A percentile compares a stretch with the other conserved stretches of the same genome.
phyloP scores from a whole-genome alignment of 2,329 filamentous ascomycete genomes.

The Phialemoniopsis sp. region DNA sequence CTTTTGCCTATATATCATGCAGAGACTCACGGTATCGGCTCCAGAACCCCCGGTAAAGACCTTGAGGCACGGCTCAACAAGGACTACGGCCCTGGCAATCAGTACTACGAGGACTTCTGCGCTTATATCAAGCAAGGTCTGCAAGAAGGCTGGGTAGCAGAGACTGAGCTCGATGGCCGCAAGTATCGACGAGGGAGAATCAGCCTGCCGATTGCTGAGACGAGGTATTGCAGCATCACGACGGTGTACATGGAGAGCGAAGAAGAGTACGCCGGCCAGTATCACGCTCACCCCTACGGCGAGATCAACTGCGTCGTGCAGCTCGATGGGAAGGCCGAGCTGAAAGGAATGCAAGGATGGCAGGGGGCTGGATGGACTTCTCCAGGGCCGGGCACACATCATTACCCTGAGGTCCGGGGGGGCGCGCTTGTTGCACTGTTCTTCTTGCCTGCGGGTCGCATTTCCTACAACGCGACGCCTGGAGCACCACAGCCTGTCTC shows the following conservation, averaged over 20 bases:
- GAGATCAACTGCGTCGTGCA: slow-evolving; percentile 53
- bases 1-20: not conserved
- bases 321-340: slow-evolving; percentile 41
- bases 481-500: slow-evolving; percentile 33
- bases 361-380: slow-evolving; percentile 52
- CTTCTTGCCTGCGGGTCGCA: slow-evolving; percentile 50
- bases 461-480: slow-evolving; percentile 41
- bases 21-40: not conserved
- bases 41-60: slow-evolving; percentile 38
- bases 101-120: slow-evolving; percentile 37
- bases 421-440: slow-evolving; percentile 48
- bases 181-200: slow-evolving; percentile 44
- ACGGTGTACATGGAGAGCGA: slow-evolving; percentile 52
- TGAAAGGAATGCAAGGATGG: slow-evolving; percentile 54
- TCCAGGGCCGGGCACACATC: slow-evolving; percentile 50
- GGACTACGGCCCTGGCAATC: slow-evolving; percentile 35
- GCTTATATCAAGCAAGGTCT: slow-evolving; percentile 30
- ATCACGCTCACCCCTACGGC: slow-evolving; percentile 48
- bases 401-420: slow-evolving; percentile 48
- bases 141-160: slow-evolving; percentile 39
- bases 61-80: slow-evolving; percentile 37
- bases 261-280: slow-evolving; percentile 45
- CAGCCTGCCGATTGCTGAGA: slow-evolving; percentile 36
- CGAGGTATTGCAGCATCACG: slow-evolving; percentile 50
- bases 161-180: slow-evolving; percentile 34